Percentiles rank a stretch among this genome's conserved stretches.
phyloP scores from a whole-genome alignment of 768 basidiomycete genomes.

The Sporobolomyces pararoseus region DNA sequence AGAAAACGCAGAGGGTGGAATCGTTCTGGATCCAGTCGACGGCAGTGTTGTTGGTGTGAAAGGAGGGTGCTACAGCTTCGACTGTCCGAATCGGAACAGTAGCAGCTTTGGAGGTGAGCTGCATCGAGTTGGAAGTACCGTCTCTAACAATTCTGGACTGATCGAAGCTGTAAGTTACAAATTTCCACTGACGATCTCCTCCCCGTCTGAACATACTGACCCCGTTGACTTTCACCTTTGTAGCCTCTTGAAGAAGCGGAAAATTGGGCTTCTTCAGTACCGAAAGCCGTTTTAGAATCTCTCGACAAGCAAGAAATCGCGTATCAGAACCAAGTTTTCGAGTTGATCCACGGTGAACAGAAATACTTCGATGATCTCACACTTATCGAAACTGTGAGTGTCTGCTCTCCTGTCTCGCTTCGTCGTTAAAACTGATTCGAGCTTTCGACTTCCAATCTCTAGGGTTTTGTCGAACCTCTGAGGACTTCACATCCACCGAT shows the following conservation, averaged over 20 bases:
- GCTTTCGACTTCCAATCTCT: not conserved
- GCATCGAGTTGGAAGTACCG: slow-evolving; percentile 39
- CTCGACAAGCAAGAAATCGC: slow-evolving; percentile 73
- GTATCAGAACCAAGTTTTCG: slow-evolving; percentile 61
- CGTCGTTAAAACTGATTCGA: not conserved
- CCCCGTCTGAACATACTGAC: too few relatives aligned
- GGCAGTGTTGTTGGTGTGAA: slow-evolving; percentile 2
- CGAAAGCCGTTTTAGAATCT: slow-evolving; percentile 64
- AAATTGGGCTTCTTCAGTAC: slow-evolving; percentile 78
- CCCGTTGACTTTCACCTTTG: too few relatives aligned
- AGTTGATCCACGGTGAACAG: slow-evolving; percentile 80
- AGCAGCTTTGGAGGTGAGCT: slow-evolving; percentile 6
- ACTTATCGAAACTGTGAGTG: slow-evolving; percentile 64
- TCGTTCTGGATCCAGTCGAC: not conserved
- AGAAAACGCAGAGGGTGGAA: slow-evolving; percentile 5
- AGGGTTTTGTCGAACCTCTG: slow-evolving; percentile 76
- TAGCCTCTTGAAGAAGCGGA: slow-evolving; percentile 47
- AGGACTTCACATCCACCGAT: slow-evolving; percentile 70
- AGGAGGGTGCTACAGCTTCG: slow-evolving; percentile 19
- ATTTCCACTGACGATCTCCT: too few relatives aligned
- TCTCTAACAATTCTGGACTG: slow-evolving; percentile 5
- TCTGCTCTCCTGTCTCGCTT: slow-evolving; percentile 37
- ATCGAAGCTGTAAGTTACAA: slow-evolving; percentile 19
- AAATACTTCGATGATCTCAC: slow-evolving; percentile 85
- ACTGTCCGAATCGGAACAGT: slow-evolving; percentile 25